Evolutionary conservation across 139 green algal genomes (phyloP), one percentile per base, ranked within the genome.

Genomic region (Chlorella sp.): DNA sequence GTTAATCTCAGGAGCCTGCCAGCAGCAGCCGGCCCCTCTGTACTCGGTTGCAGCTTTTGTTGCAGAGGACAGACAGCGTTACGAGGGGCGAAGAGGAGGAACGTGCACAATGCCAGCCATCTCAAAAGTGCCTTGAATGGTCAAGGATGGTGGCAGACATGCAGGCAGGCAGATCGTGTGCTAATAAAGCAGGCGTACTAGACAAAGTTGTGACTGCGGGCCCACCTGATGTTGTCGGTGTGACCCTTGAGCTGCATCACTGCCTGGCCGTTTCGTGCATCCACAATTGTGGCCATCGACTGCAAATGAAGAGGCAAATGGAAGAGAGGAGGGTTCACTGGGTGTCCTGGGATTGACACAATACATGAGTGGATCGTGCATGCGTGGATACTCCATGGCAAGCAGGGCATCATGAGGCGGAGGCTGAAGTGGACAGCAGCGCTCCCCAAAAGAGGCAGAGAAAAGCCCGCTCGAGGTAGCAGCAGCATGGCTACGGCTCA

Each of bases 211-310:
- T 57, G 48, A 9, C 5, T 57, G 48, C 48, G 48, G 48, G 48
- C 5, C 48, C 79, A 91, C 91, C 94, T 94, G 64, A 99, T 92
- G 68, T 96, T 97, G 88, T 97, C 97, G 22, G 93, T 95, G 89
- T 99, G 97, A 1, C 96, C 97, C 48, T 94, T 90, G 48, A 98
- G 94, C 90, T 97, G 96, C 78, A 93, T 90, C n/a, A 96, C 89
- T 85, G 96, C 96, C 28, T 89, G 66, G 18, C 90, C 82, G 21
- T 86, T 93, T n/a, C 96, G 93, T 0, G 92, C 89, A 84, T 99
- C 97, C 85, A 95, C 92, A 81, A 99, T 69, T 24, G 94, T 93
- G 1, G 97, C 92, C 57, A 92, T 80, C 0, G 84, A 83, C 78
- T 88, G 84, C 83, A n/a, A 9, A 57, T 28, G 16, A 60, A 18